phyloP scores from a whole-genome alignment of 768 basidiomycete species.

The Mycena filopes region DNA sequence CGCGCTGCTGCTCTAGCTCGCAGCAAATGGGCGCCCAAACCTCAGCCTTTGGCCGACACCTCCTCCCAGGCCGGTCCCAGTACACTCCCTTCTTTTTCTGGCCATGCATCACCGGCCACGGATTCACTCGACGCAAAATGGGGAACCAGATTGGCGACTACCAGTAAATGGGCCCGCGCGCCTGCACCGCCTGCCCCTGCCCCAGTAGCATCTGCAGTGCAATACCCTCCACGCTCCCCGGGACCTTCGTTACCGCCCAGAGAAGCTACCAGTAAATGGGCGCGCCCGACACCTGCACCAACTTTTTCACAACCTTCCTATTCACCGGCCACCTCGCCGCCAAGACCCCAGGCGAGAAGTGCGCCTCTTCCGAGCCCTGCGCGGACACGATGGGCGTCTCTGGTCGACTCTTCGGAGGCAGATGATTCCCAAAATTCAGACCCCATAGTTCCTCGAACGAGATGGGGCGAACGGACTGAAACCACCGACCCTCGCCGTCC shows the following conservation, averaged over 20 bases:
- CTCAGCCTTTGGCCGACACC: background rate
- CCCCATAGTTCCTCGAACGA: background rate
- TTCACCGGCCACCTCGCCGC: background rate
- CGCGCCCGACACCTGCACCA: background rate
- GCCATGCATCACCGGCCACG: background rate
- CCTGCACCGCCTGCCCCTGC: too few relatives aligned
- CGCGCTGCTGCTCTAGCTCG: conserved; percentile 24
- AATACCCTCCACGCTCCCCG: background rate
- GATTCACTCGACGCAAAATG: background rate
- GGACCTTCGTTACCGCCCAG: background rate
- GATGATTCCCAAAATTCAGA: background rate
- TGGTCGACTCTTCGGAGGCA: background rate
- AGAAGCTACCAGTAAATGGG: background rate
- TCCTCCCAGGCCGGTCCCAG: conserved; percentile 21
- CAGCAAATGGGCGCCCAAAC: conserved; percentile 28
- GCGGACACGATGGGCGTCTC: conserved; percentile 24
- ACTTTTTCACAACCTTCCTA: too few relatives aligned
- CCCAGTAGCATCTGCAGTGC: background rate
- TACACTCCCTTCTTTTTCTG: background rate
- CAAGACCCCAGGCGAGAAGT: background rate
- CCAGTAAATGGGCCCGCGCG: conserved; percentile 24
- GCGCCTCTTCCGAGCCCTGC: background rate
- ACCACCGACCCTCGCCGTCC: background rate
- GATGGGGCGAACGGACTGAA: conserved; percentile 7
- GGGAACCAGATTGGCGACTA: conserved; percentile 5